Conservation (phyloP, 768 basidiomycete species). For the Boletus edulis region DNA sequence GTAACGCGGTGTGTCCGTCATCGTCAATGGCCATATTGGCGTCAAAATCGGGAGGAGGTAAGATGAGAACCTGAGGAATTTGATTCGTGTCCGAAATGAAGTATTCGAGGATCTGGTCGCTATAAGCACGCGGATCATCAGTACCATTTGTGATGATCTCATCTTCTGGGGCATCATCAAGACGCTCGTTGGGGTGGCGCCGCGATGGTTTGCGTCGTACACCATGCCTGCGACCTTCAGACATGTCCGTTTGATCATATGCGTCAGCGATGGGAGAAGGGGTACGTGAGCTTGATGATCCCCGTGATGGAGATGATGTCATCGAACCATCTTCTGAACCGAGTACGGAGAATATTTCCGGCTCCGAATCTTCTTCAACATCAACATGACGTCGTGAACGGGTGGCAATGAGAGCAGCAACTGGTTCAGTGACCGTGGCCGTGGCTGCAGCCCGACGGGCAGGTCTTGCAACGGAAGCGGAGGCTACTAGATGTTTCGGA, state of each 20-base stretch:
- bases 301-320: conserved; percentile 86
- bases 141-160: conserved; percentile 42
- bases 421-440: conserved; percentile 16
- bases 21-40: conserved; percentile 97
- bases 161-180: conserved; percentile 43
- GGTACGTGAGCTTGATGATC: conserved; percentile 85
- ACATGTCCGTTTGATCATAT: conserved; percentile 30
- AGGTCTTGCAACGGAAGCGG: conserved; percentile 43
- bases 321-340: conserved; percentile 87
- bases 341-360: conserved; percentile 60
- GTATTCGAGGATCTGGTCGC: conserved; percentile 95
- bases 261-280: conserved; percentile 77
- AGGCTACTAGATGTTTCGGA: conserved; percentile 89
- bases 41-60: conserved; percentile 88
- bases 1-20: conserved; percentile 93
- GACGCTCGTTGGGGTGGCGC: conserved; percentile 45
- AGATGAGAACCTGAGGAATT: conserved; percentile 82
- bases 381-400: conserved; percentile 55
- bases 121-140: conserved; percentile 70
- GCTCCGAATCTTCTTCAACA: conserved; percentile 58
- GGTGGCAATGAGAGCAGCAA: conserved; percentile 38
- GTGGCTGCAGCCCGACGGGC: conserved; percentile 23
- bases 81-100: conserved; percentile 97
- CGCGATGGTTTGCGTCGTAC: conserved; percentile 48
- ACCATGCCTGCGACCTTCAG: conserved; percentile 33